These are phyloP conservation scores for Multifurca ochricompacta DNA, from an alignment of 768 basidiomycete species.

Conservation along the genomic window DNA sequence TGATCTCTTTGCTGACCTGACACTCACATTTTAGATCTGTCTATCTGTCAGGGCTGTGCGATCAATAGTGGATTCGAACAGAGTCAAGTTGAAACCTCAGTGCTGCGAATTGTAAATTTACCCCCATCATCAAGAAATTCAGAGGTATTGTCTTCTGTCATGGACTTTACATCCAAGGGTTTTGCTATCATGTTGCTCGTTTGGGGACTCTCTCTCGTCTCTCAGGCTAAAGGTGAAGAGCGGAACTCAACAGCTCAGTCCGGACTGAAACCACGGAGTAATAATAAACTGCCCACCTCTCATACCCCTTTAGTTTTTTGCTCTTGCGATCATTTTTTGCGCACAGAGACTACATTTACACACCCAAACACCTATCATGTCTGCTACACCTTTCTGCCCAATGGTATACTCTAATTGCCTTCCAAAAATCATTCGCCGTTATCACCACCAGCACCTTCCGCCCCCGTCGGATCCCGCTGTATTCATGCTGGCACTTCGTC, in stretches of 20 bases:
- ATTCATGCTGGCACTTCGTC: not conserved
- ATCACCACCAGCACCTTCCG: not conserved
- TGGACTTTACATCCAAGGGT: too few relatives aligned
- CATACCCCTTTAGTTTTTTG: not conserved
- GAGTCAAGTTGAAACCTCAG: not conserved
- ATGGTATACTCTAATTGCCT: not conserved
- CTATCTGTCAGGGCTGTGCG: not conserved
- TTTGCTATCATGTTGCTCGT: too few relatives aligned
- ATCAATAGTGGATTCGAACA: not conserved
- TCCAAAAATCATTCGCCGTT: not conserved
- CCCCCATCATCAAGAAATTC: too few relatives aligned
- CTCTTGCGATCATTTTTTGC: constrained; percentile 5
- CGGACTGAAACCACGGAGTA: not conserved
- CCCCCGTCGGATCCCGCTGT: not conserved
- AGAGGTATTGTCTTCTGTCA: too few relatives aligned
- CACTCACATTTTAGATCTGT: not conserved
- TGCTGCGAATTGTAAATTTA: not conserved
- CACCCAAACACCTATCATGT: constrained; percentile 1
- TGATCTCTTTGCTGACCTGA: not conserved
- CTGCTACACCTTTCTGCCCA: not conserved
- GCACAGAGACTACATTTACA: not conserved
- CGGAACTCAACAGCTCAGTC: not conserved
- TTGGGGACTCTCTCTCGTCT: not conserved
- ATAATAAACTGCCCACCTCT: not conserved
- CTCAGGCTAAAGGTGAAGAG: not conserved